Evolutionary conservation across 2,329 filamentous ascomycete genomes (phyloP).

Genomic region (Zymoseptoria passerinii): DNA sequence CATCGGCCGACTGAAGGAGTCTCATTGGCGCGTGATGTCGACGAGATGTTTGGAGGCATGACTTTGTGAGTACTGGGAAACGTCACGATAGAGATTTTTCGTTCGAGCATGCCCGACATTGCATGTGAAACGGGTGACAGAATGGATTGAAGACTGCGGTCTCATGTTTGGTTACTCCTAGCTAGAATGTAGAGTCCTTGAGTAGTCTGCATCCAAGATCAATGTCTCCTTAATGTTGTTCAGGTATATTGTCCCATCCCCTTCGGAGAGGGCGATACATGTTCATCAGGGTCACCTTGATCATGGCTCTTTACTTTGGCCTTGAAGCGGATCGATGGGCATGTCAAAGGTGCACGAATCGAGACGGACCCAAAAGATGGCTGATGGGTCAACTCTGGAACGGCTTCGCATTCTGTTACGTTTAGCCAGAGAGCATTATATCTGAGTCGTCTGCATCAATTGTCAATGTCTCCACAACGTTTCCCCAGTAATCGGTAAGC

Average conservation of each 20-base stretch:
- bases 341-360: no score
- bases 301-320: no score
- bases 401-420: no score
- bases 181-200: neutral
- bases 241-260: neutral
- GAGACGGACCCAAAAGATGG: no score
- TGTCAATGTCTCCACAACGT: no score
- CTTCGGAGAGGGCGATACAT: neutral
- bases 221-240: neutral
- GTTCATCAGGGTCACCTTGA: no score
- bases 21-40: slow-evolving; percentile 42
- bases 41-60: slow-evolving; percentile 27
- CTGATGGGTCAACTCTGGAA: no score
- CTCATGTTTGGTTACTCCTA: neutral
- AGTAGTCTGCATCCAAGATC: neutral
- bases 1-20: slow-evolving; percentile 48
- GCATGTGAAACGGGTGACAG: neutral
- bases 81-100: neutral
- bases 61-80: neutral
- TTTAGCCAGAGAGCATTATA: no score
- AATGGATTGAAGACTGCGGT: neutral
- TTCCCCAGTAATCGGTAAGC: no score
- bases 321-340: no score
- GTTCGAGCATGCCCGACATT: neutral
- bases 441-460: no score